Conservation (phyloP, 1,284 basidiomycete genomes). For the Trametes sp. region DNA sequence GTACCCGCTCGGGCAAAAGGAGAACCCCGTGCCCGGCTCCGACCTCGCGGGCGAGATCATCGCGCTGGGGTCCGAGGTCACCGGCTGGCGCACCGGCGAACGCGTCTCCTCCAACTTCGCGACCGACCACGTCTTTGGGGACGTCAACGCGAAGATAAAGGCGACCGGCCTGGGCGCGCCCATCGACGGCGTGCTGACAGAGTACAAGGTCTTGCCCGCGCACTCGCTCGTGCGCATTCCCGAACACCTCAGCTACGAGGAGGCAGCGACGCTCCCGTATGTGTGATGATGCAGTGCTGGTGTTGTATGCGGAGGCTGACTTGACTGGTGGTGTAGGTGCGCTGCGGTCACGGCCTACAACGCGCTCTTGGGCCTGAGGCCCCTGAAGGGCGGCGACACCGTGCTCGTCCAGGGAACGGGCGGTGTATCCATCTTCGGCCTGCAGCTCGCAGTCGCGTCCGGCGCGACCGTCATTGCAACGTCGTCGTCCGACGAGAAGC, state of each 20-base stretch:
- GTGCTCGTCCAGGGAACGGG: slow-evolving; percentile 52
- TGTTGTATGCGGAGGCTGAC: too few species aligned
- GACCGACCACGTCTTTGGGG: slow-evolving; percentile 25
- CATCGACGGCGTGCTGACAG: slow-evolving; percentile 59
- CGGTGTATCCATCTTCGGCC: slow-evolving; percentile 44
- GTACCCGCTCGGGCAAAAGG: slow-evolving; percentile 42
- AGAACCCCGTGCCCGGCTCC: slow-evolving; percentile 60
- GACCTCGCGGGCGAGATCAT: slow-evolving; percentile 71
- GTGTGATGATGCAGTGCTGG: too few species aligned
- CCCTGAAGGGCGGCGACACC: slow-evolving; percentile 37
- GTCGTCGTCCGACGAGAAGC: slow-evolving; percentile 53
- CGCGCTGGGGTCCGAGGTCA: slow-evolving; percentile 61
- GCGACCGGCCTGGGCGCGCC: slow-evolving; percentile 53
- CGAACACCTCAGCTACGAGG: slow-evolving; percentile 45
- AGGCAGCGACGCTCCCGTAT: slow-evolving; percentile 38
- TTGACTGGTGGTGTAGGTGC: slow-evolving; percentile 12
- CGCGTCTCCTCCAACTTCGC: slow-evolving; percentile 50
- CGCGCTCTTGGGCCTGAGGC: slow-evolving; percentile 40
- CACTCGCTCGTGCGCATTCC: slow-evolving; percentile 41
- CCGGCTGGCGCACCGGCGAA: slow-evolving; percentile 54
- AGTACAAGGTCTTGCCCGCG: slow-evolving; percentile 49
- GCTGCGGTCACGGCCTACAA: slow-evolving; percentile 51
- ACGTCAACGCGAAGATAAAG: slow-evolving; percentile 33
- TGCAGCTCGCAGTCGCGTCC: slow-evolving; percentile 49
- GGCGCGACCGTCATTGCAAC: slow-evolving; percentile 53